Conservation (phyloP, 257 asterid genomes). For the Haberlea rhodopensis region DNA sequence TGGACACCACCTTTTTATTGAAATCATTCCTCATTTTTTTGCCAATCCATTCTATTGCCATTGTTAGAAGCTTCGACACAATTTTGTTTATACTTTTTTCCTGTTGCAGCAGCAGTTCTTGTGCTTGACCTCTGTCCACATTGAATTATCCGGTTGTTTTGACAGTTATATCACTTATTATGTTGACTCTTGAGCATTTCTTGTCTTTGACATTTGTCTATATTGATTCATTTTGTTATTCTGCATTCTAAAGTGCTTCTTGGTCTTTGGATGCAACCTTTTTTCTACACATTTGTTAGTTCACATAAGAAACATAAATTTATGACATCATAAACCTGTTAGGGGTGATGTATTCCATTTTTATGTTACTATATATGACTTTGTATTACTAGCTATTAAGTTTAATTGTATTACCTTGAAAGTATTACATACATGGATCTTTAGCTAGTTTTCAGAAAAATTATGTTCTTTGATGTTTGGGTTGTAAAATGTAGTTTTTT, state of each 20-base stretch:
- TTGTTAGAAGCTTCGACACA: neutral
- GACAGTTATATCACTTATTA: neutral
- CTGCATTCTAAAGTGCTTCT: neutral
- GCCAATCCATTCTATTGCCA: neutral
- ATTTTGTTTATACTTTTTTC: constrained; percentile 4
- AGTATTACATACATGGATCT: neutral
- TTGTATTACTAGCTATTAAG: constrained; percentile 3
- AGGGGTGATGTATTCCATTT: constrained; percentile 11
- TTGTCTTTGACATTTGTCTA: neutral
- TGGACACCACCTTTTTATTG: neutral
- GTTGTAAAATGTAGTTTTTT: constrained; percentile 5
- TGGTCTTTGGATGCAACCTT: constrained; percentile 9
- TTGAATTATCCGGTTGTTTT: neutral
- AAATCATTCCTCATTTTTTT: constrained; percentile 2
- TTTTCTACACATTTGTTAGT: neutral
- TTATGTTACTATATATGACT: neutral
- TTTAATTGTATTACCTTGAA: constrained; percentile 9
- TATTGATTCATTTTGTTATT: neutral
- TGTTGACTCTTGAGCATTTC: neutral
- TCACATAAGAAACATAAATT: constrained; percentile 7
- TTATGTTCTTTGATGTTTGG: constrained; percentile 1
- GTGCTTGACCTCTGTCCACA: neutral
- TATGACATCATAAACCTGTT: neutral
- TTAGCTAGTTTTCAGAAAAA: neutral
- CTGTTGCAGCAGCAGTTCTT: constrained; percentile 1